These are phyloP conservation scores for Phytophthora ohioensis DNA, from an alignment of 352 stramenopile genomes.

Conservation along the genomic window DNA sequence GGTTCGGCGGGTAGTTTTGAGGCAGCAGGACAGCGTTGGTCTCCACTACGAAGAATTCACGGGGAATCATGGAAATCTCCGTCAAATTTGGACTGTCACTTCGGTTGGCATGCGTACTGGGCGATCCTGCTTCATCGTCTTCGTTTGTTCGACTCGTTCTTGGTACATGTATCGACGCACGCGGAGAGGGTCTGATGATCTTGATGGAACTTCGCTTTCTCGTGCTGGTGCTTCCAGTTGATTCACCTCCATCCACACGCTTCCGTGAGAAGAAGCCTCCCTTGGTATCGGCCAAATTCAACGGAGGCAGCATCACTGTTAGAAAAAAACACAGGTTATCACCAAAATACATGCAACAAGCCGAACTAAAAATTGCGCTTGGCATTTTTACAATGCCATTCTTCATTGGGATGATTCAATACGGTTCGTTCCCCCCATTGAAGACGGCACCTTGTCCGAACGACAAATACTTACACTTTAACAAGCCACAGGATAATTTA, in stretches of 20 bases:
- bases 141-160: slow-evolving; percentile 11
- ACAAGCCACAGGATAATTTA: too few species aligned
- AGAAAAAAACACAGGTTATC: neutral
- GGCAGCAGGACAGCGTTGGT: slow-evolving; percentile 66
- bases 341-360: slow-evolving; percentile 28
- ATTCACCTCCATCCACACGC: slow-evolving; percentile 28
- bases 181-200: slow-evolving; percentile 30
- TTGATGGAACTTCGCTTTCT: slow-evolving; percentile 29
- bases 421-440: slow-evolving; percentile 20
- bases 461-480: slow-evolving; percentile 15
- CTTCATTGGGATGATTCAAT: slow-evolving; percentile 29
- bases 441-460: neutral
- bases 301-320: slow-evolving; percentile 50
- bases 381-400: slow-evolving; percentile 13
- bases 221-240: slow-evolving; percentile 20
- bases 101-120: neutral
- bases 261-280: slow-evolving; percentile 48
- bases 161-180: slow-evolving; percentile 24
- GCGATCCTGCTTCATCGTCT: neutral
- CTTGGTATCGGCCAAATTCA: slow-evolving; percentile 50
- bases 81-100: slow-evolving; percentile 19
- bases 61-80: slow-evolving; percentile 62
- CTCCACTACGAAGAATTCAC: slow-evolving; percentile 85
- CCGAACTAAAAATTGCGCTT: slow-evolving; percentile 26
- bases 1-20: slow-evolving; percentile 55